Base-by-base conservation (phyloP, 2,329 filamentous ascomycete genomes). In the Scedosporium apiospermum region DNA sequence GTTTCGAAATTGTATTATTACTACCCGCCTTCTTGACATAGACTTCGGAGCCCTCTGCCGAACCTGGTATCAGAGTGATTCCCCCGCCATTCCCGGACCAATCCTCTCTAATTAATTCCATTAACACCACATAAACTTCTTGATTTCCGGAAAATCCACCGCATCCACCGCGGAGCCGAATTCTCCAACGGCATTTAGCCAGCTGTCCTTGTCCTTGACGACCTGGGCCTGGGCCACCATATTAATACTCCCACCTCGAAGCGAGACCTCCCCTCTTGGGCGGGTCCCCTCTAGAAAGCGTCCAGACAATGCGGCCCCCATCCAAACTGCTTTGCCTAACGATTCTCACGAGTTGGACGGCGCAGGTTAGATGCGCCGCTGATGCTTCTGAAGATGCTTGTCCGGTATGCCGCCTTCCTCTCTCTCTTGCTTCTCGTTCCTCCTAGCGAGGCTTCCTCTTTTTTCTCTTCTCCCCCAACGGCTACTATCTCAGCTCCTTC, bases 321-420 rank as follows among this genome's bases (percentile, higher is more conserved):
- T 76, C 78, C 66, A 79, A 78, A 67, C 73, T 82, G 61, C 84
- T 85, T 68, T 85, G 79, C 69, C 77, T 85, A 65, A 78, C 79
- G 38, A 71, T 85, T 64, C 83, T 85, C 72, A 75, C 82, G 64
- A 79, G 85, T 64, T 84, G 79, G 81, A 76, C 76, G 42, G 70
- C 77, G 53, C 74, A 78, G 53, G 78, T 75, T 26, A 75, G 74
- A 67, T 85, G 82, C 71, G 69, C 71, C 59, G n/a, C 57, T 44
- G 10, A 30, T 42, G 58, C 30, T 34, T 60, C 73, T 64, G 73
- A 78, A 68, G 78, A 81, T 72, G 78, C 78, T 68, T 85, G 82
- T 69, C 75, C 78, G 73, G 82, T 85, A 82, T 71, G 82, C 76
- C 63, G 61, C 61, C 63, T 63, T 66, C 60, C 65, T 64, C 65